Evolutionary conservation across 2,329 filamentous ascomycete genomes (phyloP), one percentile per base, ranked within the genome.

Genomic region (Ciborinia camelliae): DNA sequence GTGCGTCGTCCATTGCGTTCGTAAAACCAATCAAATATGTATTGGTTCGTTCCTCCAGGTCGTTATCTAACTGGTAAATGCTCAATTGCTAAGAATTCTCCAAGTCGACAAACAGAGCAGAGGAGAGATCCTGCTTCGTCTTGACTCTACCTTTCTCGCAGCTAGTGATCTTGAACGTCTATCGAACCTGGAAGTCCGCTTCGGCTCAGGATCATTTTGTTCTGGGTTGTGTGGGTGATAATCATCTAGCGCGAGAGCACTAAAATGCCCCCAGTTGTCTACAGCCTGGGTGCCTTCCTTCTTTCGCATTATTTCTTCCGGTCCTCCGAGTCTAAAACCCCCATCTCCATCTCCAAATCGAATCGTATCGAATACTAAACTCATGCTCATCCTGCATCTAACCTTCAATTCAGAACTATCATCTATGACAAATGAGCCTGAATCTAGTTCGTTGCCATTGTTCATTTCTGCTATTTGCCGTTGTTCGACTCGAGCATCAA

Each of bases 101-200:
- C 4, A 37, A 8, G 3, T 10, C 12, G 8, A 37, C 7, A 5
- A 4, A 37, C 12, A 37, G 35, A 37, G 35, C 8, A 37, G 12
- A 93, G 76, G 28, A 93, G 93, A 76, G 92, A 97, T 71, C 94
- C 94, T 90, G 72, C 91, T 92, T 75, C 94, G 88, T 71, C 83
- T 81, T 54, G 85, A 79, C 68, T 95, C 91, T 35, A 86, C 81
- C 71, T 87, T 85, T 73, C 86, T 84, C 30, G 82, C 78, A 65
- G 79, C 78, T 26, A 92, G 92, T 39, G 92, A 97, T 70, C 91
- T 90, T 66, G 94, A 98, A 72, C 95, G 90, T 72, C 92, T 87
- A 79, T 97, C 94, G 78, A 97, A 97, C 75, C 93, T 86, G 59
- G 92, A 96, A 51, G 84, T 75, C 71, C 87, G 84, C 73, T 87